Percentiles rank a stretch among this genome's conserved stretches.
These are phyloP conservation scores for Tremella yokohamensis DNA, from an alignment of 768 basidiomycete species.

Conservation along the genomic window DNA sequence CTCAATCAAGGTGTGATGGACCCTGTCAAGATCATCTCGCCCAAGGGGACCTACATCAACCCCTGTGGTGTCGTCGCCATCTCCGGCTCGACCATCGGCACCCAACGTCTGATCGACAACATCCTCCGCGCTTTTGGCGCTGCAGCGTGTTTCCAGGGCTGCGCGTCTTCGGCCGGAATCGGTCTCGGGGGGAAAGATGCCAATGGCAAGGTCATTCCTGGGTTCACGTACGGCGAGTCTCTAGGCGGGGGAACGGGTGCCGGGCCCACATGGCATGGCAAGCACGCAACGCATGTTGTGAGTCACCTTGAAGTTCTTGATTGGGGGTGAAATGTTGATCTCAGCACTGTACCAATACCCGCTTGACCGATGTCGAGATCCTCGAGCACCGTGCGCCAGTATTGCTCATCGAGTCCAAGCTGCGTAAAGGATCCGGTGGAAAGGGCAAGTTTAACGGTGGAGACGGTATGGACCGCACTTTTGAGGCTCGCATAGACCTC, in stretches of 20 bases:
- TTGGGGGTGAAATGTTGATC: too few species aligned
- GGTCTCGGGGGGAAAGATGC: not conserved
- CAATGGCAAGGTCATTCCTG: not conserved
- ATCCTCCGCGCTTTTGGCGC: slow-evolving; percentile 38
- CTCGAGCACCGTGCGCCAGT: slow-evolving; percentile 10
- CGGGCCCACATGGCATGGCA: slow-evolving; percentile 14
- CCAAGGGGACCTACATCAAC: slow-evolving; percentile 28
- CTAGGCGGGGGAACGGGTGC: slow-evolving; percentile 14
- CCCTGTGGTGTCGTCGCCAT: slow-evolving; percentile 36
- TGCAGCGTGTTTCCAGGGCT: slow-evolving; percentile 13
- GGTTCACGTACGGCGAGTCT: not conserved
- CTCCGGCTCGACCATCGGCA: too few species aligned
- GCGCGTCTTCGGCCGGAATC: not conserved
- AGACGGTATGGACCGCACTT: slow-evolving; percentile 5
- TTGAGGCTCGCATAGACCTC: not conserved
- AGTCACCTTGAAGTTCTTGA: too few species aligned
- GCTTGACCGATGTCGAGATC: slow-evolving; percentile 16
- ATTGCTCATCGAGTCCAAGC: slow-evolving; percentile 13
- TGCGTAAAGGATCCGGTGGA: slow-evolving; percentile 17
- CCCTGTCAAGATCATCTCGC: slow-evolving; percentile 54
- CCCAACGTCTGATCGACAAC: slow-evolving; percentile 34
- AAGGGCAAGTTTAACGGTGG: slow-evolving; percentile 2
- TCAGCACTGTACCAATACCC: slow-evolving; percentile 17
- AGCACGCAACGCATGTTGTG: slow-evolving; percentile 9
- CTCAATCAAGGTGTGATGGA: slow-evolving; percentile 91